Base-by-base conservation (phyloP, 108 stramenopile species). In the Skeletonema grethae region DNA sequence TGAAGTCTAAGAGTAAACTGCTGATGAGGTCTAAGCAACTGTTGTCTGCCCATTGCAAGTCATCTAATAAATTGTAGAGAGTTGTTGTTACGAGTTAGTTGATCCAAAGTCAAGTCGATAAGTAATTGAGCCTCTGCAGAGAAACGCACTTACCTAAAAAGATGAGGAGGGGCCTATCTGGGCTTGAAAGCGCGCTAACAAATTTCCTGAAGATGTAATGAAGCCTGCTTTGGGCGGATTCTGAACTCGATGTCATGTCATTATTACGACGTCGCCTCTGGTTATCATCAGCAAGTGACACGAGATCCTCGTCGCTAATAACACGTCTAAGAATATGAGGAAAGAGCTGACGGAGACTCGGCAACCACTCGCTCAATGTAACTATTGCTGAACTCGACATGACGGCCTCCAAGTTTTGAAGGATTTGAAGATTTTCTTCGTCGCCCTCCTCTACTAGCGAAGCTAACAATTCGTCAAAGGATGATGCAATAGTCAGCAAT, bases 21-120 rank as follows among this genome's bases (percentile, higher is more conserved):
- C 31, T 32, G 32, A 61, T 61, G 7, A 61, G 35, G 16, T 61
- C 60, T 32, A 61, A 61, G 16, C 38, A 35, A 36, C 38, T 32
- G n/a, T 32, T 24, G 34, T 32, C 60, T 36, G 60, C 60, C 60
- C 60, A 61, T 18, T 61, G 60, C 1, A 82, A 36, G 69, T 82
- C 80, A 32, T 82, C 79, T 53, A 5, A 24, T 9, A 18, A 48
- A 24, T 53, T 38, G 36, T 1, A 22, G 16, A 48, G 16, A 48
- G 15, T 20, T 5, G 22, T 53, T 22, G 46, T 53, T 22, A 9
- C 4, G 7, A 53, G 8, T 53, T 18, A 53, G 50, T 39, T 43
- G 41, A 3, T 53, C 22, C 22, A 10, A 53, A 53, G 50, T 22
- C 50, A 53, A 53, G 50, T 53, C 15, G 48, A 10, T 53, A n/a